Base-by-base conservation (phyloP, 73 alveolate genomes). In the Blepharisma stoltei region DNA sequence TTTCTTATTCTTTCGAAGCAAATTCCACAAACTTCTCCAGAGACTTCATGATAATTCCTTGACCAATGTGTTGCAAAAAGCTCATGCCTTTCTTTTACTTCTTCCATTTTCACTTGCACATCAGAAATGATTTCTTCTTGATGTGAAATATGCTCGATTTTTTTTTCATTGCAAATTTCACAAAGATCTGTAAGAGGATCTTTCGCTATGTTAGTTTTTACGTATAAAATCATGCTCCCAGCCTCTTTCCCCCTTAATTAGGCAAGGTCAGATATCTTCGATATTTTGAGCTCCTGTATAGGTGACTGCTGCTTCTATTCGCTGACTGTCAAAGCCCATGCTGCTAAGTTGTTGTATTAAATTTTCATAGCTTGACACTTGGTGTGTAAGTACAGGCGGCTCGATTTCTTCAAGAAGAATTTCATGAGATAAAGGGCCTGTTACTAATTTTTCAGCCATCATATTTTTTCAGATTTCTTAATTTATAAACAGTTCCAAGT, bases 81-180 rank as follows among this genome's bases (percentile, higher is more conserved):
- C 23, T 52, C 66, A 14, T 81, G 83, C 48, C 38, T 83, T 65
- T 67, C 89, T 43, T 81, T 86, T 78, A 78, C 89, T 54, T 87
- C 90, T 54, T 80, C 92, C 71, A 48, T 78, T 80, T 85, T 88
- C 32, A 80, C 93, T 85, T 85, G 86, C 54, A 76, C 90, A 55
- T 89, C 91, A 46, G 88, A 88, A 77, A 88, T 85, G 54, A 88
- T 85, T 67, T 85, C 93, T 85, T 85, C 88, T 48, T 85, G 84
- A 21, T 81, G 82, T 6, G 76, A 70, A 60, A 32, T 32, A 32
- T 81, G 77, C 47, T 81, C 88, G 6, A 78, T 48, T 23, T 20
- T 76, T 0, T 70, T 49, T 47, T 81, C 88, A 77, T 80, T 85
- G 66, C 66, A 52, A 52, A 52, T 52, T 52, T 52, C 66, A 20